Evolutionary conservation across 2,329 filamentous ascomycete species (phyloP).

Genomic region (Hymenoscyphus repandus): DNA sequence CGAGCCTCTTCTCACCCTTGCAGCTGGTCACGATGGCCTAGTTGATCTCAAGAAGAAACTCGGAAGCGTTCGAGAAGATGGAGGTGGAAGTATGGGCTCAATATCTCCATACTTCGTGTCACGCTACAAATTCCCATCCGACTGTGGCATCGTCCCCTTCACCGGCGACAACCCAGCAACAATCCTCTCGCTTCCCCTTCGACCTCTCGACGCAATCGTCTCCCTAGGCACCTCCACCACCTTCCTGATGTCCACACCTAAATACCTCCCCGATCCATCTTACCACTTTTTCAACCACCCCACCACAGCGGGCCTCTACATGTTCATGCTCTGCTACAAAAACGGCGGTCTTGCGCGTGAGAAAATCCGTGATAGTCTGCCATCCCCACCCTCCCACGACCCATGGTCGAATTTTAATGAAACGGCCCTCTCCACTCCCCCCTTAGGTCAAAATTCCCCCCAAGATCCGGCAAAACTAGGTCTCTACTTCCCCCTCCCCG

Average conservation of each 20-base stretch:
- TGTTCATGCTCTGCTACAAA: conserved; percentile 99
- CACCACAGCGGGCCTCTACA: conserved; percentile 83
- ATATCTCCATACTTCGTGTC: conserved; percentile 74
- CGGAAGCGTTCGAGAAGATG: conserved; percentile 73
- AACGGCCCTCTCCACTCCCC: conserved; percentile 60
- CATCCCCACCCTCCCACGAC: conserved; percentile 46
- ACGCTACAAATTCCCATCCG: conserved; percentile 69
- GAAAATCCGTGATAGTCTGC: conserved; percentile 76
- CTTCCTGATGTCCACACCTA: conserved; percentile 94
- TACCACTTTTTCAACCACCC: conserved; percentile 99
- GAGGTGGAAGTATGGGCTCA: conserved; percentile 69
- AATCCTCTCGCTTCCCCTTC: conserved; percentile 83
- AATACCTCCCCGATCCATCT: conserved; percentile 80
- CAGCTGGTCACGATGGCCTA: conserved; percentile 55
- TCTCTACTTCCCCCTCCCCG: conserved; percentile 90
- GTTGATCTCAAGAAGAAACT: conserved; percentile 70
- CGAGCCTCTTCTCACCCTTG: conserved; percentile 67
- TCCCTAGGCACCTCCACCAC: conserved; percentile 93
- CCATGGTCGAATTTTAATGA: conserved; percentile 80
- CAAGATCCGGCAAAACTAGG: conserved; percentile 70
- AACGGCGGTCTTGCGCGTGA: conserved; percentile 94
- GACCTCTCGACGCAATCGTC: conserved; percentile 87
- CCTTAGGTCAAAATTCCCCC: conserved; percentile 56
- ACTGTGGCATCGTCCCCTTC: conserved; percentile 77
- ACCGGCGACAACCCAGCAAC: conserved; percentile 96